Base-by-base conservation (phyloP, 768 basidiomycete species). In the Boletales sp. region DNA sequence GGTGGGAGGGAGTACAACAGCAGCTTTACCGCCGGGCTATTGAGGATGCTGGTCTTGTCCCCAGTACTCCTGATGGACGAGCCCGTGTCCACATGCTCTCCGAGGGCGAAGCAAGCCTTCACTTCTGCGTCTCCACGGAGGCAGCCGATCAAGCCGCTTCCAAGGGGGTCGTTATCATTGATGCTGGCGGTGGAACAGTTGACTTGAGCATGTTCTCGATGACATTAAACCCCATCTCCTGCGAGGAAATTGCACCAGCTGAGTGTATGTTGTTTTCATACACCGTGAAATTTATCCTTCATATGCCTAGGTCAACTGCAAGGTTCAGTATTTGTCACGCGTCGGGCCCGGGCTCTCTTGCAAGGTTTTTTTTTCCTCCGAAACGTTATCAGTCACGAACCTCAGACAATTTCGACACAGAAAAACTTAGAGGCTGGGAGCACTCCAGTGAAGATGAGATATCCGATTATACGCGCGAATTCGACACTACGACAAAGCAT, bases 281-380 rank as follows among this genome's bases (percentile, higher is more conserved):
- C 10, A 32, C 21, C 21, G 21, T 21, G 21, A 4, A 21, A 21
- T 46, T 21, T 32, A 6, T 27, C 32, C 19, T 17, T 1, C 15
- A 4, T 10, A 9, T 19, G 30, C 21, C 14, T 39, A 78, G 76
- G 75, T 60, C 67, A 69, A 27, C 69, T 78, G 40, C 63, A 72
- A 40, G 78, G 78, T 17, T 78, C 78, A 0, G 67, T 75, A 1
- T 77, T 74, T 52, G 75, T 79, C 14, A 76, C 65, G 18, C 66
- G 70, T 11, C 67, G 70, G 34, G 75, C 75, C 2, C 55, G 58
- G 1, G 50, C 55, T 10, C 67, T 69, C 50, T 57, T 79, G 2
- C 56, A 66, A 50, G 52, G 76, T 77, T n/a, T 40, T 13, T 2
- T 9, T 15, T 18, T 2, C 8, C 19, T 27, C 7, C 7, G 24